These are phyloP conservation scores for Vanrija sp. DNA, from an alignment of 1,284 basidiomycete species.

Conservation along the genomic window DNA sequence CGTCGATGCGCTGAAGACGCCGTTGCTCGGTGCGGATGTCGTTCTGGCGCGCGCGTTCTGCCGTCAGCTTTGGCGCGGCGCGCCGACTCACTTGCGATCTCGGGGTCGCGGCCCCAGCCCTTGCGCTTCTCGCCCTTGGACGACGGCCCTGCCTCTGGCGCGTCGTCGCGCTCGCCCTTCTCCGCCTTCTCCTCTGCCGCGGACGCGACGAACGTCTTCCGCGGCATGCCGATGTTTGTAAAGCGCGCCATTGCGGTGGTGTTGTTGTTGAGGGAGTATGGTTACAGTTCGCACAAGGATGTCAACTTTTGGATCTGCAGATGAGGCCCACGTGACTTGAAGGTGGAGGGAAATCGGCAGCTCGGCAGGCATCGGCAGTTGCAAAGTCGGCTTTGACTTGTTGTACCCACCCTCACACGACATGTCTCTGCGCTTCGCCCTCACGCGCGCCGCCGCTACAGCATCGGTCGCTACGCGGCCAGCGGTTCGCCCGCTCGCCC, in stretches of 20 bases:
- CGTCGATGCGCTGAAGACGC: constrained; percentile 63
- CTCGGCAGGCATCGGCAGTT: too few relatives aligned
- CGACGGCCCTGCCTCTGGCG: constrained; percentile 20
- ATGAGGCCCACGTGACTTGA: not conserved
- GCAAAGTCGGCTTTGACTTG: too few relatives aligned
- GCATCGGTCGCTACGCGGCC: not conserved
- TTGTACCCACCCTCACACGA: not conserved
- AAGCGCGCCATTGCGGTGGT: constrained; percentile 43
- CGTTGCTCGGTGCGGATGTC: constrained; percentile 57
- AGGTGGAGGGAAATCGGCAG: too few relatives aligned
- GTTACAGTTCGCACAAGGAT: too few relatives aligned
- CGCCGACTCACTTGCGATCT: constrained; percentile 39
- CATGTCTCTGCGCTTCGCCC: not conserved
- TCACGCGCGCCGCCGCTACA: not conserved
- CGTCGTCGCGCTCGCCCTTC: not conserved
- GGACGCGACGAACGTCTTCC: constrained; percentile 44
- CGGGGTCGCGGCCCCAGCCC: constrained; percentile 41
- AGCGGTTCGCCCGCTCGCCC: not conserved
- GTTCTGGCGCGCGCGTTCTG: constrained; percentile 27
- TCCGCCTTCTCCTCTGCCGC: constrained; percentile 39
- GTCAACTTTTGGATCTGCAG: not conserved
- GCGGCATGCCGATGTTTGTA: constrained; percentile 48
- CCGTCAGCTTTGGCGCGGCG: not conserved
- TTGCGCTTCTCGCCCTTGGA: constrained; percentile 20
- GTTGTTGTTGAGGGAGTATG: not conserved